These are phyloP conservation scores for Plenodomus lindquistii DNA, from an alignment of 2,329 filamentous ascomycete genomes.

Conservation along the genomic window DNA sequence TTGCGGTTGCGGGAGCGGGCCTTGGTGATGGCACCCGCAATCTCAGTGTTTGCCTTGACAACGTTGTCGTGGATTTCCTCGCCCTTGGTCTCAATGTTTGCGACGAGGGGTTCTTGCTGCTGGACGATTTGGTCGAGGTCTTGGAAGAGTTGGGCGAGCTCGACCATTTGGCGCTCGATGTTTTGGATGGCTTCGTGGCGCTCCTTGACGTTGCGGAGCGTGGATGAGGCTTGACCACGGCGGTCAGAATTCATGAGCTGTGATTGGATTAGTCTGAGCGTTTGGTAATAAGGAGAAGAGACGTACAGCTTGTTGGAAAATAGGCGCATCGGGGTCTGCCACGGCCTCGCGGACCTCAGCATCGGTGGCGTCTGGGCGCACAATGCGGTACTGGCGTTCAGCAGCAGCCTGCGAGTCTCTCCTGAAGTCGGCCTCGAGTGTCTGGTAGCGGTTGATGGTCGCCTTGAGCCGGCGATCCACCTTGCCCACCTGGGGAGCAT, in stretches of 20 bases:
- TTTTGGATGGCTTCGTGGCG: conserved; percentile 87
- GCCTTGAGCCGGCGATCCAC: conserved; percentile 79
- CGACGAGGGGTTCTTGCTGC: conserved; percentile 80
- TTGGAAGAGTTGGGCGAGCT: conserved; percentile 85
- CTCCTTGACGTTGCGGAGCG: conserved; percentile 77
- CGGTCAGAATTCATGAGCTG: conserved; percentile 78
- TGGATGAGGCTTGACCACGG: conserved; percentile 77
- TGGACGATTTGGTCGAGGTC: conserved; percentile 85
- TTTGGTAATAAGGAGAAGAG: not conserved
- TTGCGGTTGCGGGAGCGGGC: conserved; percentile 72
- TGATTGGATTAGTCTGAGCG: conserved; percentile 4
- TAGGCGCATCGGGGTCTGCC: conserved; percentile 73
- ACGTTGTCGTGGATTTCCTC: conserved; percentile 86
- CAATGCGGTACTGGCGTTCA: conserved; percentile 87
- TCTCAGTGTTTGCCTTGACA: conserved; percentile 80
- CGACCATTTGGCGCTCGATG: conserved; percentile 87
- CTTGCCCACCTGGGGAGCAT: conserved; percentile 78
- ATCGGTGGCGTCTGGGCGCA: conserved; percentile 78
- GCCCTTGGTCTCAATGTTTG: conserved; percentile 82
- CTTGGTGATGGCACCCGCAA: conserved; percentile 78
- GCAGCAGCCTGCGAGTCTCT: conserved; percentile 82
- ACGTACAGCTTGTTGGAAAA: conserved; percentile 78
- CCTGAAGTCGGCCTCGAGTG: conserved; percentile 77
- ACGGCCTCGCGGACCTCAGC: conserved; percentile 77
- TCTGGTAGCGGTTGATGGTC: conserved; percentile 81